A percentile compares a stretch with the other conserved stretches of the same genome.
phyloP scores from a whole-genome alignment of 108 stramenopile species.

The Pinguiococcus pyrenoidosus region DNA sequence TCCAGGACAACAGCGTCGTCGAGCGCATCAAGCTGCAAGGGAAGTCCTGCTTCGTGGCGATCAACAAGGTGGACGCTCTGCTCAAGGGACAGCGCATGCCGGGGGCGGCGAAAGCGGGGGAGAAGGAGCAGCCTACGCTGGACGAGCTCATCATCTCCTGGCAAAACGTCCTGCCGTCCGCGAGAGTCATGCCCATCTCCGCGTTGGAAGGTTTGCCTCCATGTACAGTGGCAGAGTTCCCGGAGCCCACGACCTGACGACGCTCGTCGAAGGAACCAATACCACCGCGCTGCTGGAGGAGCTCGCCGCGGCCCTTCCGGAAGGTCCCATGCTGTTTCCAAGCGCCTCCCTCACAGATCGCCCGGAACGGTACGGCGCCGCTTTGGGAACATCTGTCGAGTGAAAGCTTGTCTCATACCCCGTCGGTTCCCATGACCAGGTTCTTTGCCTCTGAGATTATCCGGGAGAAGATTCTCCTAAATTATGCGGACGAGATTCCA shows the following conservation, averaged over 20 bases:
- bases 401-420: no score
- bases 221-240: no score
- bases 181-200: conserved; percentile 11
- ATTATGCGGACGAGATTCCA: conserved; percentile 10
- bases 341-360: conserved; percentile 21
- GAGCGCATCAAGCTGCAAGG: conserved; percentile 3
- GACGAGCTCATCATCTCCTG: conserved; percentile 5
- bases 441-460: conserved; percentile 34
- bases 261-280: no score
- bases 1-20: conserved; percentile 14
- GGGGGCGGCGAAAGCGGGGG: background rate
- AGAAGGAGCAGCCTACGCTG: no score
- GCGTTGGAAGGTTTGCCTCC: conserved; percentile 12
- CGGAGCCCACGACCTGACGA: no score
- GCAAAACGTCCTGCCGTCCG: conserved; percentile 10
- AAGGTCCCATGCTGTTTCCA: conserved; percentile 14
- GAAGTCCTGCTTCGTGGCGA: conserved; percentile 25
- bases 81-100: conserved; percentile 1
- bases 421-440: no score
- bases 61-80: conserved; percentile 21
- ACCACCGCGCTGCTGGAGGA: background rate
- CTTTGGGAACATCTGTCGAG: no score
- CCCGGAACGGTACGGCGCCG: no score
- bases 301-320: conserved; percentile 14
- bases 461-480: conserved; percentile 32